Percentiles rank a stretch among this genome's conserved stretches.
Conservation (phyloP, 352 stramenopile species). For the Phytophthora chlamydospora region DNA sequence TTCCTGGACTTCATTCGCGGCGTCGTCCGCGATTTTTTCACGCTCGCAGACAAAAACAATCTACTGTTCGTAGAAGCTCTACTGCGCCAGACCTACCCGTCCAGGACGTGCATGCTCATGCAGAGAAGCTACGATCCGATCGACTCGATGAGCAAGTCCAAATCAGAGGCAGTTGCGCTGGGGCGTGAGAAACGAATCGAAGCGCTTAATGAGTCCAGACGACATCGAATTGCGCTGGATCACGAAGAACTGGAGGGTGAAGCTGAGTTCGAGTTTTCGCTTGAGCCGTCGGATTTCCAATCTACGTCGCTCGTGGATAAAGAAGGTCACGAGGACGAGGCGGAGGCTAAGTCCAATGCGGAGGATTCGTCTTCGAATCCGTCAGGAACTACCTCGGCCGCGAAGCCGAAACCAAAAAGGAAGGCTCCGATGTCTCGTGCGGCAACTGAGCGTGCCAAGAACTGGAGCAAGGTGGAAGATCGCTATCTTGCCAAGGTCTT, state of each 20-base stretch:
- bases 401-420: conserved; percentile 27
- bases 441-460: conserved; percentile 67
- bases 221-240: conserved; percentile 73
- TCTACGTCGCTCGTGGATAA: conserved; percentile 53
- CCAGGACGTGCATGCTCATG: conserved; percentile 71
- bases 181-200: conserved; percentile 63
- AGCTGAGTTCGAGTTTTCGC: conserved; percentile 79
- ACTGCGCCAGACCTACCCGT: conserved; percentile 72
- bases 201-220: conserved; percentile 66
- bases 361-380: conserved; percentile 10
- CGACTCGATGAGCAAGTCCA: conserved; percentile 66
- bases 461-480: conserved; percentile 86
- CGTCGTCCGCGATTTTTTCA: conserved; percentile 83
- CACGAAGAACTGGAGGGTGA: conserved; percentile 83
- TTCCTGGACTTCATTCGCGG: conserved; percentile 85
- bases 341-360: conserved; percentile 32
- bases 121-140: conserved; percentile 80
- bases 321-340: conserved; percentile 40
- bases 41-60: conserved; percentile 78
- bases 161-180: conserved; percentile 65
- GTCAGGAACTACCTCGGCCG: conserved; percentile 10
- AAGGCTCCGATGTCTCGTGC: conserved; percentile 39
- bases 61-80: conserved; percentile 82
- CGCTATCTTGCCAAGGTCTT: conserved; percentile 82
- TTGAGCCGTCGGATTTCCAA: conserved; percentile 68